Evolutionary conservation across 805 yeast species (phyloP).

Genomic region (Nematodospora valgi): DNA sequence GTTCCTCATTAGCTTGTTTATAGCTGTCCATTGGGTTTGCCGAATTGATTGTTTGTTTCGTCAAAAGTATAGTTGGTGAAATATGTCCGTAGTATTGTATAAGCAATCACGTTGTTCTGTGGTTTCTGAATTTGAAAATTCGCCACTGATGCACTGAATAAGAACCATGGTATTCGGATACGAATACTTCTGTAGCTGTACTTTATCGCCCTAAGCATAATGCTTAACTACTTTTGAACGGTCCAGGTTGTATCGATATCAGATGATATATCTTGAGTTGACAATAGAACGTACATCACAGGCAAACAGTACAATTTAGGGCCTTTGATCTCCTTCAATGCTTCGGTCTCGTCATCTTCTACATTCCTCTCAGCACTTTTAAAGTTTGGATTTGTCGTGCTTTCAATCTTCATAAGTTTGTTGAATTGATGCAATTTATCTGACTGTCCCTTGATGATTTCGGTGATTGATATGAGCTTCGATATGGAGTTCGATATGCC

Average conservation of each 20-base stretch:
- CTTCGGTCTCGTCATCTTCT: background rate
- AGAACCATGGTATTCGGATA: no score
- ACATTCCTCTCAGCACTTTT: background rate
- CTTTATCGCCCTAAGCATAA: no score
- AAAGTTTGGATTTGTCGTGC: slow-evolving; percentile 7
- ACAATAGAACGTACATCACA: slow-evolving; percentile 9
- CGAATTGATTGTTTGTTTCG: no score
- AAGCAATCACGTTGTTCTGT: no score
- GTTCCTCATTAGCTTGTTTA: no score
- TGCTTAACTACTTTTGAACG: slow-evolving; percentile 1
- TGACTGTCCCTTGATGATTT: slow-evolving; percentile 13
- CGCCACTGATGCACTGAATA: no score
- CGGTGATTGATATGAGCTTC: slow-evolving; percentile 15
- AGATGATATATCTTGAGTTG: slow-evolving; percentile 1
- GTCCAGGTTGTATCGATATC: slow-evolving; percentile 3
- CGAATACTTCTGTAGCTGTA: no score
- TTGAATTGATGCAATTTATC: slow-evolving; percentile 13
- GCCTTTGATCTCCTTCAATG: slow-evolving; percentile 8
- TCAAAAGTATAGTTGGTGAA: no score
- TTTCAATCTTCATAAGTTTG: slow-evolving; percentile 9
- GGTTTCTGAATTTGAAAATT: no score
- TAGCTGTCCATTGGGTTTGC: no score
- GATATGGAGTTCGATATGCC: slow-evolving; percentile 12
- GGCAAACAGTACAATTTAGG: slow-evolving; percentile 12
- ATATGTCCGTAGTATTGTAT: no score